Evolutionary conservation across 176 grass and related monocot genomes (phyloP), one percentile per base, ranked within the genome.

Genomic region (Oryza longistaminata): DNA sequence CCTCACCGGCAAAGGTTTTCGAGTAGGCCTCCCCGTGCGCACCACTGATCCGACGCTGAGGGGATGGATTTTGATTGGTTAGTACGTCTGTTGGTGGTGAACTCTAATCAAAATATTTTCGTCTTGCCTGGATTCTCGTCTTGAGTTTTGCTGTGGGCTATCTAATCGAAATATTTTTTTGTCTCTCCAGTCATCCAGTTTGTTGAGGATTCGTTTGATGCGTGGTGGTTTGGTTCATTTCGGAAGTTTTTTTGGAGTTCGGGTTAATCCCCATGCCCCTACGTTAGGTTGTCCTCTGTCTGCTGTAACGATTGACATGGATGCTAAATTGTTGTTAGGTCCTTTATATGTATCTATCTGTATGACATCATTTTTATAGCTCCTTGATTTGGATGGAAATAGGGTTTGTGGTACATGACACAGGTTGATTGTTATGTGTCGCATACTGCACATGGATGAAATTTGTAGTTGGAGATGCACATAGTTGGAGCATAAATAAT

Each of bases 321-420:
- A n/a, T 76, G 71, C 15, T 64, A 11, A 42, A 16, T 75, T 48
- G 27, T 70, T 26, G 67, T 76, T 39, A 69, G 39, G 26, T 80
- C 44, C 3, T 69, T 26, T 31, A 4, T 49, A 69, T 81, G 39
- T 62, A 35, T 21, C 3, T 61, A 26, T 76, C 4, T 29, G 0
- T 19, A 33, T 27, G 11, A 37, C 11, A 13, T 45, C 11, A 35
- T 13, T 26, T 17, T 75, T 80, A 65, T 67, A 21, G 1, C 76
- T 40, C 44, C 34, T 89, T n/a, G 43, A 60, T 80, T 48, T 26
- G 62, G 70, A 80, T 80, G 25, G 22, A 50, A 49, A 64, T 81
- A 64, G 7, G 39, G 11, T 75, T 39, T 49, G 13, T 69, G 67
- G 45, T 67, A 13, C 53, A 61, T 72, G 68, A 27, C 13, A 27